These are phyloP conservation scores for Trametes sanguinea DNA, from an alignment of 768 basidiomycete species.

Conservation along the genomic window DNA sequence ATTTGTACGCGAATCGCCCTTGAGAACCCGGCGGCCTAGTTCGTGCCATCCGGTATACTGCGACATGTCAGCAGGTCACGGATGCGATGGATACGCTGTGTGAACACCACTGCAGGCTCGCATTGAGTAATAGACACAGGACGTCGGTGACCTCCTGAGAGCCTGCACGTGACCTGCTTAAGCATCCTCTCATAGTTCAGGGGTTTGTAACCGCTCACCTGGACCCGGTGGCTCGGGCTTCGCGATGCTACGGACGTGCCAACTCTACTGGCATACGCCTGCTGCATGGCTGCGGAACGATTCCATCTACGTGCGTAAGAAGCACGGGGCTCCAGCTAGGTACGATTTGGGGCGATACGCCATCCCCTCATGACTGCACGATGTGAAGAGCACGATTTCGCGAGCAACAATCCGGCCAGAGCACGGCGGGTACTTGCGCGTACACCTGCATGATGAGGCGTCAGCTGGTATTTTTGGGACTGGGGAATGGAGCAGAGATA, in stretches of 20 bases:
- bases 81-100: constrained; percentile 7
- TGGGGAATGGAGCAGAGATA: constrained; percentile 6
- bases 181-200: constrained; percentile 21
- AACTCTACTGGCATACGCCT: neutral
- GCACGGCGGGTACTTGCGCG: neutral
- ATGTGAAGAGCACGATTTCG: neutral
- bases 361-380: constrained; percentile 2
- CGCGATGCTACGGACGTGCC: constrained; percentile 11
- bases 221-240: constrained; percentile 12
- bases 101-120: constrained; percentile 6
- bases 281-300: constrained; percentile 2
- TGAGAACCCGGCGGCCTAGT: constrained; percentile 12
- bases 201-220: constrained; percentile 18
- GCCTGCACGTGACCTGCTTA: constrained; percentile 18
- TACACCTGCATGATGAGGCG: neutral
- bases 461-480: constrained; percentile 10
- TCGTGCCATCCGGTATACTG: neutral
- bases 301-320: neutral
- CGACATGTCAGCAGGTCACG: constrained; percentile 21
- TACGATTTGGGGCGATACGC: neutral
- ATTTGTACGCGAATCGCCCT: constrained; percentile 17
- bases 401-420: neutral
- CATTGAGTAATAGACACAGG: constrained; percentile 22
- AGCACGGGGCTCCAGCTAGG: neutral
- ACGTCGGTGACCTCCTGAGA: constrained; percentile 7